Base-by-base conservation (phyloP, 2,329 filamentous ascomycete species). In the Scedosporium boydii region DNA sequence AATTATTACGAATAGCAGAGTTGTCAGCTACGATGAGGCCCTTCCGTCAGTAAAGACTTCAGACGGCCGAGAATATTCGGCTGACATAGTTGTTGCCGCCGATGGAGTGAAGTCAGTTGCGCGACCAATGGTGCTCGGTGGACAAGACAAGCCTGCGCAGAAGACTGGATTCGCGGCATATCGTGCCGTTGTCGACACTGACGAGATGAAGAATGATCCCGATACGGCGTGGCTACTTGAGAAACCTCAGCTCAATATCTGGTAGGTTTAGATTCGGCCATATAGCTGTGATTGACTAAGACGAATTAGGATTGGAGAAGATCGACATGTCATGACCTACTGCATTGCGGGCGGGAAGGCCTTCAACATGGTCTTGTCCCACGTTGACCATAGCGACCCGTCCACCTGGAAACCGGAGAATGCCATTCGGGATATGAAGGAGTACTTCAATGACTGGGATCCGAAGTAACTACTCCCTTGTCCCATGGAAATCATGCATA, bases 291-390 rank as follows among this genome's bases (percentile, higher is more conserved):
- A 29, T 10, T 16, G 4, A 55, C n/a, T 58, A 3, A 9, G 12
- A 0, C 6, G 5, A 3, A 12, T 6, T 41, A 76, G 75, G 76
- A 73, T 79, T 42, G 76, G 76, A 4, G 68, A 75, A 23, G 67
- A 73, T 18, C 66, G 75, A 1, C 77, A 80, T 63, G 76, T 77
- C 12, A 80, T 80, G 76, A 75, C 76, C 0, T 78, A 78, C 64
- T 70, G 69, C 4, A 80, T 80, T 9, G 70, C 75, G 1, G 69
- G 68, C 1, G 76, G 76, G 2, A 71, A 75, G 55, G 70, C 74
- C 0, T 79, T 79, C 68, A 79, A 79, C 64, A 75, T 80, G 74
- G 77, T 79, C 0, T 67, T 80, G 0, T 78, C 75, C 5, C 76
- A 79, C 64, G 69, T 69, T 7, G 77, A 79, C 64, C 58, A 67